Evolutionary conservation across 345 rosid species (phyloP).

Genomic region (Salix arbutifolia): DNA sequence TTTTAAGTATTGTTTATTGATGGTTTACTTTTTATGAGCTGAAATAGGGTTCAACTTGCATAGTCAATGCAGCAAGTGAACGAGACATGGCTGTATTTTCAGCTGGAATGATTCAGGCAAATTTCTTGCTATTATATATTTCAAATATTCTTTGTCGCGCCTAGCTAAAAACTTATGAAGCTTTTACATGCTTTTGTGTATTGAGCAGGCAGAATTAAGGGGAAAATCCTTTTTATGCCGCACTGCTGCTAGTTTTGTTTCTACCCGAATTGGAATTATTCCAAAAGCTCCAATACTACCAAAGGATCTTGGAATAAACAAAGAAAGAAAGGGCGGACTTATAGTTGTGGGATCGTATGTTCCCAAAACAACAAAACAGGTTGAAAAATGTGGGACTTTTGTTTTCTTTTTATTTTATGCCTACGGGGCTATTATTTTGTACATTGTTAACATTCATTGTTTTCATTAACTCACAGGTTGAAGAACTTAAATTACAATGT

Average conservation of each 20-base stretch:
- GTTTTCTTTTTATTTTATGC: constrained; percentile 9
- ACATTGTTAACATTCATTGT: background rate
- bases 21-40: constrained; percentile 20
- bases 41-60: constrained; percentile 74
- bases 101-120: constrained; percentile 88
- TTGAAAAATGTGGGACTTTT: constrained; percentile 19
- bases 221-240: constrained; percentile 91
- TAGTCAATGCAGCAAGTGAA: constrained; percentile 92
- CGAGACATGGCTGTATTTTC: constrained; percentile 95
- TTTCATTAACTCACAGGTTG: constrained; percentile 47
- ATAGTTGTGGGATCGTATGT: constrained; percentile 96
- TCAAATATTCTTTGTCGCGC: constrained; percentile 4
- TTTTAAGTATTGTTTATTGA: constrained; percentile 4
- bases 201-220: constrained; percentile 80
- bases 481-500: constrained; percentile 67
- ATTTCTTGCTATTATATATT: constrained; percentile 1
- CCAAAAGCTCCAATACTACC: constrained; percentile 75
- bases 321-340: constrained; percentile 67
- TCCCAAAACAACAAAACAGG: constrained; percentile 97
- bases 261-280: constrained; percentile 80
- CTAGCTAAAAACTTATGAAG: constrained; percentile 5
- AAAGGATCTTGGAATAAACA: constrained; percentile 60
- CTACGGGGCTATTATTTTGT: background rate
- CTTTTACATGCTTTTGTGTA: constrained; percentile 11
- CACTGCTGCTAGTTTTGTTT: constrained; percentile 93